A percentile compares a stretch with the other conserved stretches of the same genome.
These are phyloP conservation scores for Agaricus blazei DNA, from an alignment of 768 basidiomycete genomes.

Conservation along the genomic window DNA sequence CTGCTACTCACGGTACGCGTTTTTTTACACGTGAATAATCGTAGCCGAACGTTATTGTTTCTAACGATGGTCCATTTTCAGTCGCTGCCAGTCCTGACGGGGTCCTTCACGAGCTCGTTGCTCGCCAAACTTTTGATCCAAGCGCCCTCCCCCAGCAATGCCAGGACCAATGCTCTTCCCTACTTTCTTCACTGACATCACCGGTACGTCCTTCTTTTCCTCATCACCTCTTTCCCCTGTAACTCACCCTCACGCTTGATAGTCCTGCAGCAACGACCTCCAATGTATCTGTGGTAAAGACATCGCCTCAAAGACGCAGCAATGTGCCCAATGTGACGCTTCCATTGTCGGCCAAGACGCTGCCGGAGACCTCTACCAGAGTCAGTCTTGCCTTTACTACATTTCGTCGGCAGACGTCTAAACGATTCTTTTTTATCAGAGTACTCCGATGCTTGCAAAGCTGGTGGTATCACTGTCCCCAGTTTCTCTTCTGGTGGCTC, in stretches of 20 bases:
- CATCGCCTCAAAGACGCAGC: not conserved
- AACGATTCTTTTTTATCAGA: not conserved
- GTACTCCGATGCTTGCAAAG: constrained; percentile 3
- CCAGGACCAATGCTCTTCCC: not conserved
- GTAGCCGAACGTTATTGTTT: no score
- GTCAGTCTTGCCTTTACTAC: not conserved
- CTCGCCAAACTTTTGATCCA: constrained; percentile 6
- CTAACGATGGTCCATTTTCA: not conserved
- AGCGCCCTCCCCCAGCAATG: constrained; percentile 1
- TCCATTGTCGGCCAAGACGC: not conserved
- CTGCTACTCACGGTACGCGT: constrained; percentile 1
- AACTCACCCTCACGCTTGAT: not conserved
- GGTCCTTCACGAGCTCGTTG: not conserved
- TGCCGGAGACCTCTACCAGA: not conserved
- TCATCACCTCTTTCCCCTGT: no score
- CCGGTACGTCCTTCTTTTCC: not conserved
- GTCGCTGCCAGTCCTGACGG: not conserved
- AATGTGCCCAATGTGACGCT: not conserved
- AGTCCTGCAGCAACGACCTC: not conserved
- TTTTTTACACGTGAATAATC: not conserved
- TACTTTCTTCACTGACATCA: not conserved
- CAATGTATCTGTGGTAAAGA: not conserved
- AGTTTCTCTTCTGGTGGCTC: not conserved
- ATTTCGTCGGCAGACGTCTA: not conserved
- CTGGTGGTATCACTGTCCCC: not conserved